Percentiles rank a stretch among this genome's conserved stretches.
Conservation (phyloP, 495 filamentous ascomycete species). For the Hypoxylon intermedium region DNA sequence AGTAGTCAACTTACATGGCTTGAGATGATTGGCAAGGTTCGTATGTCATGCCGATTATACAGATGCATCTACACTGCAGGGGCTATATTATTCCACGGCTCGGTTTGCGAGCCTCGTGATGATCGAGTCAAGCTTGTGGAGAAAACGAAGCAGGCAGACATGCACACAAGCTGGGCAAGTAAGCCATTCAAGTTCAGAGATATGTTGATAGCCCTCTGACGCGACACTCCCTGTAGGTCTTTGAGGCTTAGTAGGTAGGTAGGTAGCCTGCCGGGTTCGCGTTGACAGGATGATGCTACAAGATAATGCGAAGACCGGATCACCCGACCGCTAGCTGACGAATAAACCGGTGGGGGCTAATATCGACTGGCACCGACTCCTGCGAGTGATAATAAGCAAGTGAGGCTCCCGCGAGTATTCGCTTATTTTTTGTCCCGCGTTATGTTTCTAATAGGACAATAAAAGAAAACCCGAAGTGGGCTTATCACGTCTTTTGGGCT, state of each 20-base stretch:
- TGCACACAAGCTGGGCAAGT: constrained; percentile 8
- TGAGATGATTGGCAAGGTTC: constrained; percentile 33
- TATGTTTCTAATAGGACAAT: constrained; percentile 12
- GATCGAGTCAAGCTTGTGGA: constrained; percentile 10
- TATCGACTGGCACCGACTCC: constrained; percentile 5
- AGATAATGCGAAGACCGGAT: constrained; percentile 17
- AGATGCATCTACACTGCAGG: constrained; percentile 12
- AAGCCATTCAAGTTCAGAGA: constrained; percentile 13
- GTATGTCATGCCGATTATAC: constrained; percentile 11
- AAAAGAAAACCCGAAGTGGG: constrained; percentile 8
- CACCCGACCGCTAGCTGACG: constrained; percentile 36
- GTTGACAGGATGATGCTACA: not conserved
- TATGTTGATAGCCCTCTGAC: constrained; percentile 14
- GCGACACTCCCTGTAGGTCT: not conserved
- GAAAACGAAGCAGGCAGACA: constrained; percentile 10
- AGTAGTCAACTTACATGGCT: constrained; percentile 33
- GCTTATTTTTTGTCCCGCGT: constrained; percentile 12
- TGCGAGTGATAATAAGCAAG: constrained; percentile 31
- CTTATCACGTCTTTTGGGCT: constrained; percentile 5
- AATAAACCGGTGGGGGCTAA: constrained; percentile 21
- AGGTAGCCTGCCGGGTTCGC: constrained; percentile 19
- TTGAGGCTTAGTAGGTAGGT: constrained; percentile 20
- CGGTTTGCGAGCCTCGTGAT: constrained; percentile 13
- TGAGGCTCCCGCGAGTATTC: constrained; percentile 12
- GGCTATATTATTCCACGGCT: not conserved